Evolutionary conservation across 2,329 filamentous ascomycete genomes (phyloP), one percentile per base, ranked within the genome.

Genomic region (Fusarium chaquense): DNA sequence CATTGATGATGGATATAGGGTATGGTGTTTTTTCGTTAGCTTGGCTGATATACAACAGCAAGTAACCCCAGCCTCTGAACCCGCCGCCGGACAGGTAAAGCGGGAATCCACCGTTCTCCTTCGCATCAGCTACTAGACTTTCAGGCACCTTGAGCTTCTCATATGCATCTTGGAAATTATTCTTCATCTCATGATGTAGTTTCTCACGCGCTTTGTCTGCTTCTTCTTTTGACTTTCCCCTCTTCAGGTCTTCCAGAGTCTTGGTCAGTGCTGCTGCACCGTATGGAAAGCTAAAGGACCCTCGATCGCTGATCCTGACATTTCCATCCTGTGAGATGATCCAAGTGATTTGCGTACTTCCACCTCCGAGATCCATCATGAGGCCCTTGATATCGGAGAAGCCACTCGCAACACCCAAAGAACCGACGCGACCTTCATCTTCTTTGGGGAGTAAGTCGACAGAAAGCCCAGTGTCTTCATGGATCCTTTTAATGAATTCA

Each of bases 301-400:
- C 63, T 44, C 47, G 54, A n/a, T 66, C 54, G n/a, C 63, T 66
- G 26, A 66, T 66, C 13, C 63, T 50, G 26, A 66, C 59, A 24
- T 64, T 64, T 3, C 59, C 63, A 4, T 43, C 63, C n/a, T 54
- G 63, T 43, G 63, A 64, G 32, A 64, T 64, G 6, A 66, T 66
- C 59, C 63, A 66, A 3, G 63, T 66, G 26, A 66, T 64, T 54
- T 66, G 63, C 24, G 63, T 66, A 54, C 63, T 66, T 13, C 63
- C 63, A n/a, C 63, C 63, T 11, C 63, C 63, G 13, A 64, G 50
- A 44, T 66, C 59, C 60, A 66, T 64, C 63, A 66, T 66, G 28
- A 66, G 60, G 9, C 63, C 63, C 33, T 40, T 35, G 5, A 66
- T 66, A 32, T 60, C 45, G 16, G 63, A 66, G 16, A 66, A 66